Conservation (phyloP, 2,329 filamentous ascomycete genomes). For the Aspergillus carbonarius region DNA sequence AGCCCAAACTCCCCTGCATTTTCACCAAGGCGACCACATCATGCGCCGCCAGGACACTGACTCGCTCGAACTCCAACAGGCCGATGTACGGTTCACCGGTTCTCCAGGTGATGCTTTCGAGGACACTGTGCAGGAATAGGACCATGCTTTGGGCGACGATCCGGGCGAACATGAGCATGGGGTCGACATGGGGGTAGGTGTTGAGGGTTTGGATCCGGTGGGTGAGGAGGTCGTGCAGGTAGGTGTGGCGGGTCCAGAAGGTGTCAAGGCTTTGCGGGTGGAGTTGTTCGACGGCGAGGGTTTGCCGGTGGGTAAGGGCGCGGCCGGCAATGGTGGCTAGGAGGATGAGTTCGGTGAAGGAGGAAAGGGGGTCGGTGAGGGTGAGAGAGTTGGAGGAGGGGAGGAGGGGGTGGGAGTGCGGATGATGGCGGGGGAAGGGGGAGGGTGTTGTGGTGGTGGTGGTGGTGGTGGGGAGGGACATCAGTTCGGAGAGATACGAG, state of each 20-base stretch:
- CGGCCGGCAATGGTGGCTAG: conserved; percentile 30
- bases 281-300: conserved; percentile 15
- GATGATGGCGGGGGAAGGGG: background rate
- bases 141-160: conserved; percentile 20
- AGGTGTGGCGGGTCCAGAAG: conserved; percentile 19
- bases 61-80: conserved; percentile 19
- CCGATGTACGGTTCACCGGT: conserved; percentile 19
- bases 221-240: conserved; percentile 18
- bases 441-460: background rate
- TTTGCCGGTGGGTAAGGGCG: conserved; percentile 18
- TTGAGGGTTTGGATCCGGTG: conserved; percentile 18
- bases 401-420: conserved; percentile 1
- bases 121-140: conserved; percentile 19
- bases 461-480: conserved; percentile 13
- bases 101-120: conserved; percentile 22
- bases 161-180: conserved; percentile 21
- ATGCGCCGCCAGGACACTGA: conserved; percentile 20
- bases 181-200: conserved; percentile 13
- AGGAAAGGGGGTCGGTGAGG: conserved; percentile 18
- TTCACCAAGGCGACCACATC: conserved; percentile 19
- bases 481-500: conserved; percentile 33
- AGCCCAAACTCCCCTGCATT: conserved; percentile 20
- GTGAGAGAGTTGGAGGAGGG: background rate
- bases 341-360: conserved; percentile 36
- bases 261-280: conserved; percentile 1